Percentiles rank a stretch among this genome's conserved stretches.
Conservation (phyloP, 345 rosid genomes). For the Camelina sativa region DNA sequence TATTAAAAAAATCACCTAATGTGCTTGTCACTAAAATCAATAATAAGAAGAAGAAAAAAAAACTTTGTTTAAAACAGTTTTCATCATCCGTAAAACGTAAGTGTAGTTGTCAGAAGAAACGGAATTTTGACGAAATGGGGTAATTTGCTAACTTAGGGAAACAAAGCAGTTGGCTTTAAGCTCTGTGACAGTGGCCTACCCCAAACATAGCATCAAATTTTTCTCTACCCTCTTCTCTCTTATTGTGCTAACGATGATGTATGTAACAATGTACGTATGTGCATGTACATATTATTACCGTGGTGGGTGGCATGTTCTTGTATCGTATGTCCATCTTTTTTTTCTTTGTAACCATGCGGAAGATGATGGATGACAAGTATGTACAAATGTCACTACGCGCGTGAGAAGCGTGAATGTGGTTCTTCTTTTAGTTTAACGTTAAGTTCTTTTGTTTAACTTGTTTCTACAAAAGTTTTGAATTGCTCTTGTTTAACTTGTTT, state of each 20-base stretch:
- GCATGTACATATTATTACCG: background rate
- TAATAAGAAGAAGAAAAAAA: background rate
- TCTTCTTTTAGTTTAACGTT: too few relatives aligned
- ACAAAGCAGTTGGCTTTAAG: conserved; percentile 38
- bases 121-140: conserved; percentile 42
- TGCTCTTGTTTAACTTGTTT: background rate
- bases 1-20: background rate
- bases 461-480: too few relatives aligned
- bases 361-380: conserved; percentile 26
- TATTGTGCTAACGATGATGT: conserved; percentile 1
- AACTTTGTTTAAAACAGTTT: background rate
- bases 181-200: conserved; percentile 39
- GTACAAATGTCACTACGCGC: conserved; percentile 22
- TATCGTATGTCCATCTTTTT: background rate
- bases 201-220: conserved; percentile 38
- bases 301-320: background rate
- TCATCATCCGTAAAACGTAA: conserved; percentile 24
- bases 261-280: conserved; percentile 4
- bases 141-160: conserved; percentile 36
- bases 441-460: conserved; percentile 2
- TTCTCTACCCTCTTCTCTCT: conserved; percentile 19
- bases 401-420: conserved; percentile 37
- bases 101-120: conserved; percentile 43
- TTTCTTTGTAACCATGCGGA: conserved; percentile 2
- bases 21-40: background rate